Percentiles rank a stretch among this genome's conserved stretches.
phyloP scores from a whole-genome alignment of 73 alveolate genomes.

The Stentor roeselii region DNA sequence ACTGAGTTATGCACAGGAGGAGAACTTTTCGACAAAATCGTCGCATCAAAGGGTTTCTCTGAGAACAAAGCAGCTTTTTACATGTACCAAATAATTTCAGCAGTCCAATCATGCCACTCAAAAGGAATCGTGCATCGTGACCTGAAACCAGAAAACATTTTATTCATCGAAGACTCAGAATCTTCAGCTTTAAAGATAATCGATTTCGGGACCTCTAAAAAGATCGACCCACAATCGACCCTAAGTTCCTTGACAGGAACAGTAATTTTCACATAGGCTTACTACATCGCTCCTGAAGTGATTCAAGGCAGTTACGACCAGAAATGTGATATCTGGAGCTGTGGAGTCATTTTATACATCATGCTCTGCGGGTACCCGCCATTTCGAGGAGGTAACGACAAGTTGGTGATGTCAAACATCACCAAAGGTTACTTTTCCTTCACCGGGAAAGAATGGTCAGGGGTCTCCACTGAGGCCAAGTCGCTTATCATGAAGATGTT shows the following conservation, averaged over 20 bases:
- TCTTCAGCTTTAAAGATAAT: constrained; percentile 16
- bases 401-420: constrained; percentile 22
- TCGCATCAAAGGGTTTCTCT: constrained; percentile 30
- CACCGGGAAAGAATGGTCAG: constrained; percentile 47
- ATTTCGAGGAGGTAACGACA: constrained; percentile 33
- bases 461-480: constrained; percentile 47
- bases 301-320: constrained; percentile 29
- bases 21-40: constrained; percentile 51
- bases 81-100: constrained; percentile 70
- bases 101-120: constrained; percentile 67
- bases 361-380: constrained; percentile 47
- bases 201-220: constrained; percentile 27
- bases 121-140: constrained; percentile 78
- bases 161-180: constrained; percentile 28
- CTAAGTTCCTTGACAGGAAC: background rate
- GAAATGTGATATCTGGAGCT: constrained; percentile 51
- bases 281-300: constrained; percentile 40
- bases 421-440: constrained; percentile 32
- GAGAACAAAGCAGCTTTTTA: constrained; percentile 63
- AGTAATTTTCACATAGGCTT: constrained; percentile 36
- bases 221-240: background rate
- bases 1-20: constrained; percentile 57
- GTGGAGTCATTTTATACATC: constrained; percentile 50
- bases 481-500: constrained; percentile 36
- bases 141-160: constrained; percentile 79